Evolutionary conservation across 306 rosid species (phyloP).

Genomic region (Cucurbita maxima): DNA sequence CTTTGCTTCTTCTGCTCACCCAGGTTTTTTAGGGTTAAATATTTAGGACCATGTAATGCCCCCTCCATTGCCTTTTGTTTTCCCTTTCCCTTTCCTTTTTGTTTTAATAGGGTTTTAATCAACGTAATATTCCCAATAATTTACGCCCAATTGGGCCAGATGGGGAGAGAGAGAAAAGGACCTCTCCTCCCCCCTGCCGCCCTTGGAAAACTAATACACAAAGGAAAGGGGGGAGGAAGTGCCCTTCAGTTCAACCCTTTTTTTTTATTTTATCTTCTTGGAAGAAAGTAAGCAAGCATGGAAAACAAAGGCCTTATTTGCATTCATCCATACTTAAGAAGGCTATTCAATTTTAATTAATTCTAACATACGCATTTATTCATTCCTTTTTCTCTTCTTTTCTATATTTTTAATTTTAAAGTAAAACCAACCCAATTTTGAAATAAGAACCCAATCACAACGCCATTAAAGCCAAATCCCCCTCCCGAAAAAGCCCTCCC

Average conservation of each 20-base stretch:
- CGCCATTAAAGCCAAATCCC: neutral
- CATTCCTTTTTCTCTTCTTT: slow-evolving; percentile 1
- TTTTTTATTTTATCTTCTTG: neutral
- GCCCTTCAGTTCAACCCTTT: neutral
- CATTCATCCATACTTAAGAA: slow-evolving; percentile 25
- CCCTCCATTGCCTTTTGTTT: neutral
- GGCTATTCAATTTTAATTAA: slow-evolving; percentile 22
- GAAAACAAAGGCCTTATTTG: too few relatives aligned
- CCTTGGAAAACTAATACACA: neutral
- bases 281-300: slow-evolving; percentile 22
- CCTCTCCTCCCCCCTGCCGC: neutral
- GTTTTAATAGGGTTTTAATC: neutral
- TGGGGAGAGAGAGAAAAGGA: neutral
- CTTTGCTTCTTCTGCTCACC: slow-evolving; percentile 9
- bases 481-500: too few relatives aligned
- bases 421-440: neutral
- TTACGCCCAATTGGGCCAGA: neutral
- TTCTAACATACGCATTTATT: slow-evolving; percentile 25
- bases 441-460: neutral
- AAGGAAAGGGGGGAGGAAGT: neutral
- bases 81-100: neutral
- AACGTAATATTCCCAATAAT: neutral
- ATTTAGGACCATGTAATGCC: neutral
- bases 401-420: neutral
- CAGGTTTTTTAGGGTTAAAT: neutral